Evolutionary conservation across 176 grass and related monocot genomes (phyloP).

Genomic region (Microstegium vimineum): DNA sequence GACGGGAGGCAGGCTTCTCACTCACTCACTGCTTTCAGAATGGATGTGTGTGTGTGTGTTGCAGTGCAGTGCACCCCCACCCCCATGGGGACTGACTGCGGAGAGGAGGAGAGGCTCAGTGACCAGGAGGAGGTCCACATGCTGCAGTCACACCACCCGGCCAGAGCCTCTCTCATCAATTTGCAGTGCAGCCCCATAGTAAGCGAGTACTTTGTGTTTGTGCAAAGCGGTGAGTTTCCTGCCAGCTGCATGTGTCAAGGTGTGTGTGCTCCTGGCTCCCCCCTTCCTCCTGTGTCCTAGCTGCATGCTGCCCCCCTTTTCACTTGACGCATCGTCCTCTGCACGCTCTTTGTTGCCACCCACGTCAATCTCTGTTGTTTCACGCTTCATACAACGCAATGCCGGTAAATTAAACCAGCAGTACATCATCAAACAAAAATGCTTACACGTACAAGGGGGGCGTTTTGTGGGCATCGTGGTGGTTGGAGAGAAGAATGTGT

Average conservation of each 20-base stretch:
- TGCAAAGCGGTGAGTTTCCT: conserved; percentile 38
- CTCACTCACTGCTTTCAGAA: conserved; percentile 33
- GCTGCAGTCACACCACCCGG: not conserved
- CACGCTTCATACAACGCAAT: not conserved
- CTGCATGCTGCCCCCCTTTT: conserved; percentile 1
- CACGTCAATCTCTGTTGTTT: not conserved
- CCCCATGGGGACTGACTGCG: not conserved
- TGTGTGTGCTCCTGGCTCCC: conserved; percentile 2
- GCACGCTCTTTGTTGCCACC: not conserved
- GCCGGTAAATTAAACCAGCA: not conserved
- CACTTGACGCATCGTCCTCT: conserved; percentile 8
- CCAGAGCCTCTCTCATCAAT: not conserved
- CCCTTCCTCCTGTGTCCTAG: not conserved
- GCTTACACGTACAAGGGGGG: not conserved
- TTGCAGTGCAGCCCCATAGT: conserved; percentile 25
- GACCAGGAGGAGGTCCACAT: conserved; percentile 22
- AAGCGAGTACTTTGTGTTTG: conserved; percentile 26
- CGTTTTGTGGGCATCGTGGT: not conserved
- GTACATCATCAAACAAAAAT: conserved; percentile 4
- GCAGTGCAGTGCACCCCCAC: conserved; percentile 8
- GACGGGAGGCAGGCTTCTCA: not conserved
- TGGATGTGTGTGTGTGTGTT: conserved; percentile 32
- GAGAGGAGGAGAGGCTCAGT: not conserved
- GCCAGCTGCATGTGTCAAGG: conserved; percentile 25
- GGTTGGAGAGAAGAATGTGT: not conserved